These are phyloP conservation scores for Dendrobium chrysotoxum DNA, from an alignment of 106 monocot genomes.

Conservation along the genomic window DNA sequence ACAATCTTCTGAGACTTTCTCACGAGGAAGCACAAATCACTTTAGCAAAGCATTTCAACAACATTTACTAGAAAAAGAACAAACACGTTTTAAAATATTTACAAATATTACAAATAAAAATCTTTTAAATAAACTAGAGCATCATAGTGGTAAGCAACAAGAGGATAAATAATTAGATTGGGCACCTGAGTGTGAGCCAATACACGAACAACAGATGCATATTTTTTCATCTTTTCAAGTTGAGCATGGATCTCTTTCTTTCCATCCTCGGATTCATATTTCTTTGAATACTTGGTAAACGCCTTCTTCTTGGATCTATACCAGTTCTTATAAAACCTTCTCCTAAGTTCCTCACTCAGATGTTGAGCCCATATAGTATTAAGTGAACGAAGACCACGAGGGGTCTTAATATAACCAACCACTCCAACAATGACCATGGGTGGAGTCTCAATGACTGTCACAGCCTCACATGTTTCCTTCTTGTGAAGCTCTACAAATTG, in stretches of 20 bases:
- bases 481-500: constrained; percentile 46
- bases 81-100: neutral
- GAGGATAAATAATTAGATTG: neutral
- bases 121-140: neutral
- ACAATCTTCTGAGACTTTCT: neutral
- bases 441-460: constrained; percentile 61
- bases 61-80: neutral
- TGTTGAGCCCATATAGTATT: constrained; percentile 72
- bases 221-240: constrained; percentile 69
- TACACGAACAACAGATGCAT: constrained; percentile 53
- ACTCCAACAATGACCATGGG: constrained; percentile 69
- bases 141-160: neutral
- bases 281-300: constrained; percentile 56
- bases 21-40: neutral
- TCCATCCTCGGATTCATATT: constrained; percentile 56
- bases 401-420: constrained; percentile 61
- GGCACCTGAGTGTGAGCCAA: constrained; percentile 63
- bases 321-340: constrained; percentile 76
- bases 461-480: constrained; percentile 77
- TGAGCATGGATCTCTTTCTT: constrained; percentile 50
- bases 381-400: constrained; percentile 51
- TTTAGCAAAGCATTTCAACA: neutral
- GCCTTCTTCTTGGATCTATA: constrained; percentile 61
- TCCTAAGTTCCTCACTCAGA: constrained; percentile 54
- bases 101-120: neutral